Base-by-base conservation (phyloP, 2,329 filamentous ascomycete genomes). In the Fusarium pilosicola region DNA sequence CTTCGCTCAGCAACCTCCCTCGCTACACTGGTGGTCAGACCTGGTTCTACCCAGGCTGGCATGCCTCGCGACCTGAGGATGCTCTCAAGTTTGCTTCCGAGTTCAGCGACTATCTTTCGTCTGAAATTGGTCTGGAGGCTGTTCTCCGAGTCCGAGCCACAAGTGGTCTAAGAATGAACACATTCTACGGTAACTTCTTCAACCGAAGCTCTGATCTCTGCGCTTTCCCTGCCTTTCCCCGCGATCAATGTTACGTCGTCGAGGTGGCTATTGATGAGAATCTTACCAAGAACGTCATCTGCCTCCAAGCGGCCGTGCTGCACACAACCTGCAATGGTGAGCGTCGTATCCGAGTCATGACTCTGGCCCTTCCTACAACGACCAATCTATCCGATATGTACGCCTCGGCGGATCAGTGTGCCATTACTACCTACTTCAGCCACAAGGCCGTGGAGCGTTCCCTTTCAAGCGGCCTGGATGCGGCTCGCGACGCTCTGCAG, bases 131-230 rank as follows among this genome's bases (percentile, higher is more conserved):
- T 2, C 85, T 99, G 41, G 96, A 99, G 84, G 96, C 96, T 48
- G 96, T 99, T 42, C 91, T 99, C 63, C 93, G 96, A 81, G 96
- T 99, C 44, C 92, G 96, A 75, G 96, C 96, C 24, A 98, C 95
- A 5, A 98, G 95, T 30, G 96, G 96, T 59, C 85, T 99, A 67
- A 91, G 96, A 61, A 98, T 98, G 93, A 97, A 92, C 85, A 95
- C 96, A 5, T 99, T 99, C 85, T 99, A 98, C 83, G 96, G 96
- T 76, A 99, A 99, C 86, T 99, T 99, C 85, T 99, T 99, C 88
- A 99, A 98, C 86, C 90, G 96, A 77, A 97, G 94, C 81, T 98
- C 95, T 22, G 96, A 99, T 84, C 90, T 99, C 38, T 98, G 96
- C 82, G 96, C 96, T 18, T 99, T 99, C 88, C 96, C 96, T 4